A percentile compares a stretch with the other conserved stretches of the same genome.
Conservation (phyloP, 2,329 filamentous ascomycete genomes). For the Periglandula ipomoeae region DNA sequence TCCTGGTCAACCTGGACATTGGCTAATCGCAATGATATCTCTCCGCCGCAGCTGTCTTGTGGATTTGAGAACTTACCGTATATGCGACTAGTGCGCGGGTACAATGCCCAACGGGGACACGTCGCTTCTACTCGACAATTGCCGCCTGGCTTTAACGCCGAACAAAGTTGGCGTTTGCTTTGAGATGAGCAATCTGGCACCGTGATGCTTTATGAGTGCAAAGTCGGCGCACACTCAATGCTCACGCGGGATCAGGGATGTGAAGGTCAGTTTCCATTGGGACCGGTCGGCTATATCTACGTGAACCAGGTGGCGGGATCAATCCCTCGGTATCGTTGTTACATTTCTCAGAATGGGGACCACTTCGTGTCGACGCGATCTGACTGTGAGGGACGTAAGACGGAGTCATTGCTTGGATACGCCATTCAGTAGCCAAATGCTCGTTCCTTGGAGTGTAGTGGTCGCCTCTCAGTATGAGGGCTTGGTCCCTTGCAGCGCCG, state of each 20-base stretch:
- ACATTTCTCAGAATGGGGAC: neutral
- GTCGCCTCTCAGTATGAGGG: too few relatives aligned
- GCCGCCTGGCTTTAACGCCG: neutral
- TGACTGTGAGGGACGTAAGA: conserved; percentile 18
- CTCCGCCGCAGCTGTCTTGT: too few relatives aligned
- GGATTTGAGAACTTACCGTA: neutral
- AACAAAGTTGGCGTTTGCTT: neutral
- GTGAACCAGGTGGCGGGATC: neutral
- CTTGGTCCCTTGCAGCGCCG: too few relatives aligned
- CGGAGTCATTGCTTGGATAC: conserved; percentile 38
- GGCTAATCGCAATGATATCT: too few relatives aligned
- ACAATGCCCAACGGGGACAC: neutral
- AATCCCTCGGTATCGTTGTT: neutral
- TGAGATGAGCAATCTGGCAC: neutral
- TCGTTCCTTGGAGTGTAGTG: too few relatives aligned
- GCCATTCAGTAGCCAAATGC: conserved; percentile 21
- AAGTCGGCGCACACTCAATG: neutral
- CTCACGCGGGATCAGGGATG: neutral
- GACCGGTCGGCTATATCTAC: neutral
- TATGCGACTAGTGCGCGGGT: neutral
- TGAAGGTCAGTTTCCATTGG: conserved; percentile 2
- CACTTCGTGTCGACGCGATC: neutral
- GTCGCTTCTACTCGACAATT: neutral
- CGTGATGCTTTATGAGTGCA: neutral
- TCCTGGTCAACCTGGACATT: too few relatives aligned